These are phyloP conservation scores for Hymenoscyphus linearis DNA, from an alignment of 2,329 filamentous ascomycete species.

Conservation along the genomic window DNA sequence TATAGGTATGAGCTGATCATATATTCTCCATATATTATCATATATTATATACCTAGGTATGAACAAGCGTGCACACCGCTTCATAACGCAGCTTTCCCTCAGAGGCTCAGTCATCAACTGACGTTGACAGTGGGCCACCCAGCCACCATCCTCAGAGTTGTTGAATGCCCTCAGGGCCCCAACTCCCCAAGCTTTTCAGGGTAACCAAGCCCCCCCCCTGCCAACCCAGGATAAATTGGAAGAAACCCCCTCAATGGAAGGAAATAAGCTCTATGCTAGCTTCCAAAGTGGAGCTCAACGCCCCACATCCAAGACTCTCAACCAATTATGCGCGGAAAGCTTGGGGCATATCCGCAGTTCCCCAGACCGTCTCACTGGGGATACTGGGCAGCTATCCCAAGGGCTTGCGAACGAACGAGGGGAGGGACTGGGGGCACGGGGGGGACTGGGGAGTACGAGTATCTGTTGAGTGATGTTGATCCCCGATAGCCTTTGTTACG, in stretches of 20 bases:
- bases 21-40: not conserved
- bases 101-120: no score
- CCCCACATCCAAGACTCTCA: not conserved
- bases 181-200: not conserved
- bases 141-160: not conserved
- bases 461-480: not conserved
- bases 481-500: not conserved
- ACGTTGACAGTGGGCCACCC: not conserved
- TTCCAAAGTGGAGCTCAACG: not conserved
- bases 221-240: no score
- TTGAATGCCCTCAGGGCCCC: no score
- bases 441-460: no score
- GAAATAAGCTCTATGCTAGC: not conserved
- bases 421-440: no score
- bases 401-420: no score
- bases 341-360: not conserved
- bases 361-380: conserved; percentile 2
- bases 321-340: not conserved
- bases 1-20: no score
- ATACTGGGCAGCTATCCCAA: not conserved
- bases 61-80: not conserved
- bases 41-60: not conserved
- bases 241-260: not conserved
- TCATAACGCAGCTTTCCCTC: not conserved
- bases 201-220: no score